Evolutionary conservation across 371 early-diverging fungal species (phyloP).

Genomic region (Mucor indicus): DNA sequence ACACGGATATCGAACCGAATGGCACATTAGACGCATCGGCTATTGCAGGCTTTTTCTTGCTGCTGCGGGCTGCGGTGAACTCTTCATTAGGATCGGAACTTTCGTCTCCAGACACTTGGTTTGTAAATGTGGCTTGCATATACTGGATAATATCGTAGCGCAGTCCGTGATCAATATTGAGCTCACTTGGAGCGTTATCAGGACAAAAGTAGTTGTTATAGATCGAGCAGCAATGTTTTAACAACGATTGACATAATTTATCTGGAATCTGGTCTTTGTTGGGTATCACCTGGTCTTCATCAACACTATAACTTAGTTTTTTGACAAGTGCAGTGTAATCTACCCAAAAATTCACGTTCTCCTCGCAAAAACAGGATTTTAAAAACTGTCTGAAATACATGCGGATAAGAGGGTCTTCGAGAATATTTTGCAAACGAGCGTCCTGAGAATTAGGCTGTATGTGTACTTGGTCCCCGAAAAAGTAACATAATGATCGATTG

Average conservation of each 20-base stretch:
- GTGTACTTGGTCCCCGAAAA: no score
- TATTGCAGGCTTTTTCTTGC: neutral
- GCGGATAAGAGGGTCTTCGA: constrained; percentile 51
- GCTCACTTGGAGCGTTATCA: constrained; percentile 42
- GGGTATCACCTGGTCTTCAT: neutral
- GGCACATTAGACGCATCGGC: constrained; percentile 13
- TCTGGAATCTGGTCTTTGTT: neutral
- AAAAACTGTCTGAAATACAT: constrained; percentile 60
- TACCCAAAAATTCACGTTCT: constrained; percentile 59
- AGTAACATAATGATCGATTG: no score
- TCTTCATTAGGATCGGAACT: neutral
- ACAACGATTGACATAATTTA: constrained; percentile 8
- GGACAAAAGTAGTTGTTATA: constrained; percentile 58
- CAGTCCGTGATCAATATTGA: constrained; percentile 54
- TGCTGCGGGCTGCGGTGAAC: neutral
- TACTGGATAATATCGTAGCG: constrained; percentile 36
- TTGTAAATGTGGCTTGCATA: constrained; percentile 20
- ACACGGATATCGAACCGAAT: constrained; percentile 16
- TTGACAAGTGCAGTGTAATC: constrained; percentile 42
- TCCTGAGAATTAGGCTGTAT: constrained; percentile 6
- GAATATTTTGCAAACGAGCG: constrained; percentile 48
- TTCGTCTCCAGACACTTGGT: neutral
- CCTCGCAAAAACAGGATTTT: constrained; percentile 62
- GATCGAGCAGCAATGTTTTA: constrained; percentile 49
- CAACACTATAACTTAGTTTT: constrained; percentile 12